A percentile compares a stretch with the other conserved stretches of the same genome.
Conservation (phyloP, 2,329 filamentous ascomycete genomes). For the Teratosphaeria destructans region DNA sequence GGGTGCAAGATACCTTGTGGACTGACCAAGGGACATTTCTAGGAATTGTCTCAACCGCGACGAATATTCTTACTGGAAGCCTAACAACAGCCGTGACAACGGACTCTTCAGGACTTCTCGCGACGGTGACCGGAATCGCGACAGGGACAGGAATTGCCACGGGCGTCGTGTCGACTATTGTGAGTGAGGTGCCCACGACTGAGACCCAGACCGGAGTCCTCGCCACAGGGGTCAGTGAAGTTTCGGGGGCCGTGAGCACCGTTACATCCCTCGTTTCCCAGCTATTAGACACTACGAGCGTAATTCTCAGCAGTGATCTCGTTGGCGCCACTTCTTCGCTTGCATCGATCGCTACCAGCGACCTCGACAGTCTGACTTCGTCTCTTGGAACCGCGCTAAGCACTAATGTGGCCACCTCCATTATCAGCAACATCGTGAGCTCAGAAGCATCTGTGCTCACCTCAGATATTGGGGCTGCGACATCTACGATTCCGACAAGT, state of each 20-base stretch:
- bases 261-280: not conserved
- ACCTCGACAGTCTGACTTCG: not conserved
- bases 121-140: too few relatives aligned
- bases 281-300: too few relatives aligned
- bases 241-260: not conserved
- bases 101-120: too few relatives aligned
- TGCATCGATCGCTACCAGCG: not conserved
- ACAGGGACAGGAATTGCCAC: too few relatives aligned
- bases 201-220: not conserved
- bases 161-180: too few relatives aligned
- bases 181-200: not conserved
- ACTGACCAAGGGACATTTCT: too few relatives aligned
- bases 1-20: too few relatives aligned
- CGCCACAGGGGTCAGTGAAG: not conserved
- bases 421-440: not conserved
- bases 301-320: too few relatives aligned
- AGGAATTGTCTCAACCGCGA: too few relatives aligned
- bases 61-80: too few relatives aligned
- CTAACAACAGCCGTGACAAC: too few relatives aligned
- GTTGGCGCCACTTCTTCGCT: not conserved
- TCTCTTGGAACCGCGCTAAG: not conserved
- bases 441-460: not conserved
- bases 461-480: not conserved
- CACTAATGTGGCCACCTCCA: not conserved
- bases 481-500: not conserved